A percentile compares a stretch with the other conserved stretches of the same genome.
These are phyloP conservation scores for Camelina sativa DNA, from an alignment of 345 rosid genomes.

Conservation along the genomic window DNA sequence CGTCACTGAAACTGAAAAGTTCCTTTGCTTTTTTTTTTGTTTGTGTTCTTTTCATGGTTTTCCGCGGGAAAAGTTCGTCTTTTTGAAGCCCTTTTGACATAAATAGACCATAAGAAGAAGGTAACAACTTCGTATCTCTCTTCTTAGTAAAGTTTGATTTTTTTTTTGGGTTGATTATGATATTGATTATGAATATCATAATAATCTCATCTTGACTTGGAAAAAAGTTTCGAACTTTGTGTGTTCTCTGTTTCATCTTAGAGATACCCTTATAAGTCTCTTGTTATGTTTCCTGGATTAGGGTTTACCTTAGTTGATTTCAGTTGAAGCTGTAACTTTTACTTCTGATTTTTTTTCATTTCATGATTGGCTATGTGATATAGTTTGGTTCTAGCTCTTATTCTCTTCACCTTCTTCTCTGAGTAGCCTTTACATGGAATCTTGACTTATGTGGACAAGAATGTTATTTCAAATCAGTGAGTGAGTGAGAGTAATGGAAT, in stretches of 20 bases:
- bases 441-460: slow-evolving; percentile 35
- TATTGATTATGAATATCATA: neutral
- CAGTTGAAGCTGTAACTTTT: neutral
- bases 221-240: neutral
- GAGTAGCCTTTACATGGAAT: slow-evolving; percentile 21
- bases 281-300: neutral
- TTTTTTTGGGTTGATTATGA: neutral
- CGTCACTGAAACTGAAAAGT: slow-evolving; percentile 24
- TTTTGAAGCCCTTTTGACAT: slow-evolving; percentile 16
- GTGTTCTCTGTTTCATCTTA: slow-evolving; percentile 5
- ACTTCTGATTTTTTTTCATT: neutral
- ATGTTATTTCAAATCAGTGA: slow-evolving; percentile 37
- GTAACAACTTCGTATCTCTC: slow-evolving; percentile 15
- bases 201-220: neutral
- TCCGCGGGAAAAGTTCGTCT: slow-evolving; percentile 34
- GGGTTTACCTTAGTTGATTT: slow-evolving; percentile 7
- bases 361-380: slow-evolving; percentile 13
- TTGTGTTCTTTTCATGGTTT: slow-evolving; percentile 11
- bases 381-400: neutral
- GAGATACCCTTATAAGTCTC: neutral
- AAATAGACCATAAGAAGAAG: slow-evolving; percentile 11
- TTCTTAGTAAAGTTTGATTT: neutral
- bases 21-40: slow-evolving; percentile 16
- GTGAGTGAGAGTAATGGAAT: neutral
- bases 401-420: slow-evolving; percentile 19